These are phyloP conservation scores for Alternaria infectoria DNA, from an alignment of 2,329 filamentous ascomycete genomes.

Conservation along the genomic window DNA sequence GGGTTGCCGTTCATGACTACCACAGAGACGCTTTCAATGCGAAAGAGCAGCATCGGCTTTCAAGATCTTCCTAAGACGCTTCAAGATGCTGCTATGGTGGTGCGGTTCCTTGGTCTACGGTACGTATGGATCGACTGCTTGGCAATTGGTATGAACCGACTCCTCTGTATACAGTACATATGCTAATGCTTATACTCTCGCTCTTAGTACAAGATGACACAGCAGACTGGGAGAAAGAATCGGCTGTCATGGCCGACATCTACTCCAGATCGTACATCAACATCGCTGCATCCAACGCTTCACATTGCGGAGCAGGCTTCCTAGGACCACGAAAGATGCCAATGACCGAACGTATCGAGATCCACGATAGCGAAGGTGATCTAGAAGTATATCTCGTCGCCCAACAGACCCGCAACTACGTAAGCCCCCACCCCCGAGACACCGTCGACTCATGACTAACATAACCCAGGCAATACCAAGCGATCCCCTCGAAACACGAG, in stretches of 20 bases:
- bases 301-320: slow-evolving; percentile 9
- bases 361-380: not conserved
- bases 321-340: not conserved
- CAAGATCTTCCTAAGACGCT: slow-evolving; percentile 4
- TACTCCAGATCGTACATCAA: slow-evolving; percentile 1
- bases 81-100: slow-evolving; percentile 5
- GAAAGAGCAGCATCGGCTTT: slow-evolving; percentile 3
- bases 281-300: slow-evolving; percentile 3
- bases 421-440: not conserved
- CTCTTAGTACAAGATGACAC: slow-evolving; percentile 9
- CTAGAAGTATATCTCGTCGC: not conserved
- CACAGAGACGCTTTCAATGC: not conserved
- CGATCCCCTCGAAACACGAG: not conserved
- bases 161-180: not conserved
- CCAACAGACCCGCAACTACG: not conserved
- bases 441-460: not conserved
- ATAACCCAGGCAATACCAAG: not conserved
- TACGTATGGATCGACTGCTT: slow-evolving; percentile 13
- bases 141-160: not conserved
- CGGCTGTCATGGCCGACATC: slow-evolving; percentile 9
- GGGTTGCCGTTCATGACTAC: slow-evolving; percentile 8
- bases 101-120: not conserved
- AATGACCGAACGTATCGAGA: not conserved
- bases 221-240: slow-evolving; percentile 11
- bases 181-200: not conserved